Percentiles rank a stretch among this genome's conserved stretches.
Evolutionary conservation across 2,329 filamentous ascomycete species (phyloP).

Genomic region (Penicillium psychrosexuale): DNA sequence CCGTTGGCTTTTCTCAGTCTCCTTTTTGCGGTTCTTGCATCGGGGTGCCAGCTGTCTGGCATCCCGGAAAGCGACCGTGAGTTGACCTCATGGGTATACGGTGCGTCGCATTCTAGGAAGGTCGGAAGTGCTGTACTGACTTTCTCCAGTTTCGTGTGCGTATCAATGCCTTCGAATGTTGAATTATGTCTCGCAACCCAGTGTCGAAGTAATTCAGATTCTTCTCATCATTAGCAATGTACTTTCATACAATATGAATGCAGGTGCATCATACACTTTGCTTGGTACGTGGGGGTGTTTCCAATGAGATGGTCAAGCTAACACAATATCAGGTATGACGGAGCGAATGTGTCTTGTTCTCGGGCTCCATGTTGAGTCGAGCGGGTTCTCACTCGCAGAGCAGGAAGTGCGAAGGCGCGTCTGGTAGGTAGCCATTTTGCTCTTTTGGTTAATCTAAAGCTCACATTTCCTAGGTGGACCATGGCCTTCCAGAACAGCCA

Average conservation of each 20-base stretch:
- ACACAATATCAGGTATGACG: constrained; percentile 28
- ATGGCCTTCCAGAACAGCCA: constrained; percentile 61
- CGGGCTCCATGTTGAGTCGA: constrained; percentile 55
- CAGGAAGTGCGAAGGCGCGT: constrained; percentile 38
- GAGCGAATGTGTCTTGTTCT: constrained; percentile 54
- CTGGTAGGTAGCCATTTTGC: constrained; percentile 28
- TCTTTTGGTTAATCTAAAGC: not conserved
- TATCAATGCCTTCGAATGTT: constrained; percentile 63
- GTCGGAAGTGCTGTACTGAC: constrained; percentile 1
- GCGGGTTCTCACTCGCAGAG: constrained; percentile 47
- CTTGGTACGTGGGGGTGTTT: constrained; percentile 42
- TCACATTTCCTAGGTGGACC: constrained; percentile 45
- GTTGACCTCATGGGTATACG: constrained; percentile 62
- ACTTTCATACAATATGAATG: constrained; percentile 62
- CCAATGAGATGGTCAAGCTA: constrained; percentile 18
- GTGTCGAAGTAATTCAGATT: constrained; percentile 59
- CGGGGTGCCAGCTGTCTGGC: constrained; percentile 59
- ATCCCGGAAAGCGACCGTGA: constrained; percentile 57
- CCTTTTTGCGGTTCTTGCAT: constrained; percentile 60
- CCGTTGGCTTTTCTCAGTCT: constrained; percentile 58
- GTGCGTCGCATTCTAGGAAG: constrained; percentile 35
- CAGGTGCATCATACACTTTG: constrained; percentile 60
- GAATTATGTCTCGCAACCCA: constrained; percentile 62
- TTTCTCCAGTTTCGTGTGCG: constrained; percentile 56
- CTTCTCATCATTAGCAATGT: constrained; percentile 62